Evolutionary conservation across 306 rosid species (phyloP).

Genomic region (Lablab purpureus): DNA sequence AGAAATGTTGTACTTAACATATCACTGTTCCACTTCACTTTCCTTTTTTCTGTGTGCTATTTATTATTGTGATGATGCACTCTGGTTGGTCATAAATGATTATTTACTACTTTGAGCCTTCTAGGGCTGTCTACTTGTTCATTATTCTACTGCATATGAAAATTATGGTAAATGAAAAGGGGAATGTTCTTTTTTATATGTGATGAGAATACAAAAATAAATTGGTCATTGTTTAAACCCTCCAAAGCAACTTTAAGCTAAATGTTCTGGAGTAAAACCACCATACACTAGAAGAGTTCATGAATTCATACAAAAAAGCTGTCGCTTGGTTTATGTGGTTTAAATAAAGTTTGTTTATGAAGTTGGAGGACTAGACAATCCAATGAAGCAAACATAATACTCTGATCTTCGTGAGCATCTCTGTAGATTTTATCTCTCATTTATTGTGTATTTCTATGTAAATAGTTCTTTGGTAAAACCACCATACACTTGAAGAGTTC

Average conservation of each 20-base stretch:
- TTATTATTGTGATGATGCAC: neutral
- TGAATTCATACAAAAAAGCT: neutral
- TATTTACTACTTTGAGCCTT: neutral
- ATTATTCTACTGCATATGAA: neutral
- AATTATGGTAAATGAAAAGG: neutral
- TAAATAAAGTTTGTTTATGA: no score
- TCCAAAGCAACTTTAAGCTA: constrained; percentile 5
- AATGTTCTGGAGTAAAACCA: neutral
- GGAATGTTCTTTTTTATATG: neutral
- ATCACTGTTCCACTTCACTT: no score
- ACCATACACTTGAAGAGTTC: no score
- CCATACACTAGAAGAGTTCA: neutral
- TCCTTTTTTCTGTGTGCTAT: no score
- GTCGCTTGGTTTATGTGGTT: no score
- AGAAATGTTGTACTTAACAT: no score
- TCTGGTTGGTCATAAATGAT: neutral
- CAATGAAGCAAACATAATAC: no score
- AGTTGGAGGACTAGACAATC: no score
- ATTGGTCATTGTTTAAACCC: neutral
- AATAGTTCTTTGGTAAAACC: no score
- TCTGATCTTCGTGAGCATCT: no score
- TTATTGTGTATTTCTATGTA: no score
- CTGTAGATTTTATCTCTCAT: no score
- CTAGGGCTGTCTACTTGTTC: neutral
- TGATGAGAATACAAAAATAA: constrained; percentile 31